Percentiles rank a stretch among this genome's conserved stretches.
phyloP scores from a whole-genome alignment of 169 alveolate genomes.

The Fabrea salina region DNA sequence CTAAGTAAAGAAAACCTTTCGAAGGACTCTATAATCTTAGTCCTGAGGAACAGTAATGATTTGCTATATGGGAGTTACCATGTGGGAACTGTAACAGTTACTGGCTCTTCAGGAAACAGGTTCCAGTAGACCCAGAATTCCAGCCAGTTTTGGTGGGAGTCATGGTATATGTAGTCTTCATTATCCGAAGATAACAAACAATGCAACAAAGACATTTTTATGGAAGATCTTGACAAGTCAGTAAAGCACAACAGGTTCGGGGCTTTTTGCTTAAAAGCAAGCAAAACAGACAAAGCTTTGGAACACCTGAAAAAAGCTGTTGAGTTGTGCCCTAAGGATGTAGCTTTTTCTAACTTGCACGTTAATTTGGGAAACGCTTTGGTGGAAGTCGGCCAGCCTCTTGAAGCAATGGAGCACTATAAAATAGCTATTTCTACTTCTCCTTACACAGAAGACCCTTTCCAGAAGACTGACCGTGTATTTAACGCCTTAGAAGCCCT shows the following conservation, averaged over 20 bases:
- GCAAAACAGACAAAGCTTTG: constrained; percentile 10
- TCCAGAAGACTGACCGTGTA: not conserved
- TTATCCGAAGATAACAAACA: too few species aligned
- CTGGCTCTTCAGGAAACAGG: too few species aligned
- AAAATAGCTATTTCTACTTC: constrained; percentile 31
- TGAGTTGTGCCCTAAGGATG: not conserved
- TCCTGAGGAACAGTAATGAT: too few species aligned
- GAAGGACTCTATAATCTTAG: too few species aligned
- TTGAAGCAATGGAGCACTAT: constrained; percentile 43
- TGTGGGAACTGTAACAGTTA: too few species aligned
- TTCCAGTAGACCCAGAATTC: too few species aligned
- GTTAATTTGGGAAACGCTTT: constrained; percentile 48
- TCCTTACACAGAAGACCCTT: constrained; percentile 3
- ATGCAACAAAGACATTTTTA: too few species aligned
- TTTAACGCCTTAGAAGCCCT: constrained; percentile 47
- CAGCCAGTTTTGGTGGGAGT: too few species aligned
- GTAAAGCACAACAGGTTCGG: constrained; percentile 37
- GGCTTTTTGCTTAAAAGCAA: constrained; percentile 12
- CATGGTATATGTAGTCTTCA: too few species aligned
- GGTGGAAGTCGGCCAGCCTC: constrained; percentile 30
- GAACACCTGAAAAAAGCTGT: constrained; percentile 23
- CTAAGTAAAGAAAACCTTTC: too few species aligned
- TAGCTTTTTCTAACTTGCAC: constrained; percentile 30
- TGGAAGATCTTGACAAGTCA: constrained; percentile 22
- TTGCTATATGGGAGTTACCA: too few species aligned